A percentile compares a stretch with the other conserved stretches of the same genome.
Evolutionary conservation across 345 rosid species (phyloP).

Genomic region (Eucalyptus cloeziana): DNA sequence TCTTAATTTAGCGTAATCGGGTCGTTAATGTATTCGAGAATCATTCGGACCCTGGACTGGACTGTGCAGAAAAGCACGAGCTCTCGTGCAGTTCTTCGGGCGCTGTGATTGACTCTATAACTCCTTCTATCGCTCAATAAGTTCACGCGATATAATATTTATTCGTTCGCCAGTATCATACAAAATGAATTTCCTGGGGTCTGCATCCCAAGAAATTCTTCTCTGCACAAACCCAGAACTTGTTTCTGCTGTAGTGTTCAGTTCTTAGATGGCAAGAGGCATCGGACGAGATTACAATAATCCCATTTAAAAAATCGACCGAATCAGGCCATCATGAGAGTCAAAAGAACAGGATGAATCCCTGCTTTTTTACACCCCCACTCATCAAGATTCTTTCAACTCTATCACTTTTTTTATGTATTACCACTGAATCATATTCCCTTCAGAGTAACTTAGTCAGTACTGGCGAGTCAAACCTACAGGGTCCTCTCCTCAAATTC

Average conservation of each 20-base stretch:
- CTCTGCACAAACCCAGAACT: neutral
- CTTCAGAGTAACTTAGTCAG: neutral
- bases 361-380: neutral
- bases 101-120: neutral
- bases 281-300: neutral
- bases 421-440: neutral
- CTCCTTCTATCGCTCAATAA: neutral
- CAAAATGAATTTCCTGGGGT: neutral
- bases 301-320: neutral
- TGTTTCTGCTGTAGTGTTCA: neutral
- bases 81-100: neutral
- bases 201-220: neutral
- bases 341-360: neutral
- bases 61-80: neutral
- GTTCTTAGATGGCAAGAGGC: neutral
- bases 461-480: neutral
- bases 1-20: neutral
- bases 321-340: neutral
- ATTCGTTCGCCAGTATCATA: neutral
- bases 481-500: neutral
- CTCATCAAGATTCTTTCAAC: neutral
- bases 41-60: neutral
- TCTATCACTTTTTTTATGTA: neutral
- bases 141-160: neutral
- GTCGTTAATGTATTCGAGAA: neutral